Percentiles rank a stretch among this genome's conserved stretches.
phyloP scores from a whole-genome alignment of 2,329 filamentous ascomycete species.

The Biscogniauxia sp. region DNA sequence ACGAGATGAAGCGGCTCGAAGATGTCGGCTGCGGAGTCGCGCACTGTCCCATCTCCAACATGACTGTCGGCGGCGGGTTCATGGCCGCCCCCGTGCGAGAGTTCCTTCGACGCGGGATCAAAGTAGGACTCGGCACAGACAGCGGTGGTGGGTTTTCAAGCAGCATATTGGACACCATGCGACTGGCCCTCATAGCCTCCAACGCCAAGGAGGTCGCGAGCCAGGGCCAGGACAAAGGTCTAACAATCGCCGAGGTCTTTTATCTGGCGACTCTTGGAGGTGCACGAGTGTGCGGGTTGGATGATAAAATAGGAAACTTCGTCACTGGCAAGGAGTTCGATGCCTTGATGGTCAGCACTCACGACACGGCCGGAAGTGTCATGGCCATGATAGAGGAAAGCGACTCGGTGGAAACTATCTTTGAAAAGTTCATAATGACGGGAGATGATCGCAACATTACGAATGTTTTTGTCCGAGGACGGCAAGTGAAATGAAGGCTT shows the following conservation, averaged over 20 bases:
- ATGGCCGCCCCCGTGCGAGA: slow-evolving; percentile 60
- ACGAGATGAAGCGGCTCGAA: slow-evolving; percentile 50
- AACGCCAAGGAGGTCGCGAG: slow-evolving; percentile 45
- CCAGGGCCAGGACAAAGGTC: slow-evolving; percentile 39
- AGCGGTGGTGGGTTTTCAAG: slow-evolving; percentile 61
- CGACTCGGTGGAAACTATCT: slow-evolving; percentile 45
- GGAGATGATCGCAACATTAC: slow-evolving; percentile 62
- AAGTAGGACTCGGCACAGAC: slow-evolving; percentile 66
- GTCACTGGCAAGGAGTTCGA: slow-evolving; percentile 61
- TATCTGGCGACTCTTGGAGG: slow-evolving; percentile 61
- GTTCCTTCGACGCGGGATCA: slow-evolving; percentile 56
- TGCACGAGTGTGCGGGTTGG: slow-evolving; percentile 55
- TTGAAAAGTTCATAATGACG: slow-evolving; percentile 66
- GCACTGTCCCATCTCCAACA: slow-evolving; percentile 64
- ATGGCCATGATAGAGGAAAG: slow-evolving; percentile 53
- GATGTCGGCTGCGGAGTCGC: slow-evolving; percentile 56
- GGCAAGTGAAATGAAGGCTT: too few relatives aligned
- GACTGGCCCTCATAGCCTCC: slow-evolving; percentile 56
- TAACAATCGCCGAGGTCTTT: slow-evolving; percentile 53
- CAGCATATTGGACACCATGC: slow-evolving; percentile 57
- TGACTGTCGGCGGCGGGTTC: slow-evolving; percentile 59
- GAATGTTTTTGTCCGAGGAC: slow-evolving; percentile 52
- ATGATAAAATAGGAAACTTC: slow-evolving; percentile 54
- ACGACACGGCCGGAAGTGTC: slow-evolving; percentile 34
- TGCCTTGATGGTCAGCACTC: slow-evolving; percentile 47